Conservation (phyloP, 2,329 filamentous ascomycete species). For the Aspergillus tamarii region DNA sequence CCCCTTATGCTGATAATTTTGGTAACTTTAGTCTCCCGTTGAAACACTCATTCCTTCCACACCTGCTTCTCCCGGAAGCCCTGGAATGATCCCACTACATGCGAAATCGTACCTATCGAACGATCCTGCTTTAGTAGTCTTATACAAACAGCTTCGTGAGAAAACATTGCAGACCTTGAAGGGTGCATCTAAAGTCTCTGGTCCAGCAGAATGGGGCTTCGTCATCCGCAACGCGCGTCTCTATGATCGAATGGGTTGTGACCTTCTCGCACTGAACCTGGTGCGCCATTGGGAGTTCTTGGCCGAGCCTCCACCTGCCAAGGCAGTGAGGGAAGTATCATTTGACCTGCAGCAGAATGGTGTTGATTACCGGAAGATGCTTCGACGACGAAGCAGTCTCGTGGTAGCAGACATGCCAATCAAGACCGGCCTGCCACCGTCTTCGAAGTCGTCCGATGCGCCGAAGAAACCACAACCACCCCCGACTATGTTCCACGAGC, state of each 20-base stretch:
- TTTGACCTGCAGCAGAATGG: conserved; percentile 32
- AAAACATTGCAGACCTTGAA: conserved; percentile 80
- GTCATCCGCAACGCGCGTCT: conserved; percentile 81
- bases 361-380: conserved; percentile 67
- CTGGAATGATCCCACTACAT: conserved; percentile 61
- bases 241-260: conserved; percentile 91
- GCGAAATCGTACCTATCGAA: conserved; percentile 84
- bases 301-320: conserved; percentile 22
- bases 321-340: conserved; percentile 43
- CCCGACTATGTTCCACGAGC: conserved; percentile 84
- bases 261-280: conserved; percentile 82
- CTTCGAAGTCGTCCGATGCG: conserved; percentile 38
- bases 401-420: conserved; percentile 71
- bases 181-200: conserved; percentile 79
- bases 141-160: conserved; percentile 84
- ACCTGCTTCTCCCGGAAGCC: conserved; percentile 61
- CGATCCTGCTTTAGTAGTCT: conserved; percentile 82
- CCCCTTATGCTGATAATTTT: neutral
- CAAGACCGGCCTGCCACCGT: conserved; percentile 47
- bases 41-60: conserved; percentile 63
- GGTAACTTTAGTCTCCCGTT: conserved; percentile 68
- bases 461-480: conserved; percentile 57
- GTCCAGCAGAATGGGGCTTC: conserved; percentile 83
- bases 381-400: conserved; percentile 73
- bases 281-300: conserved; percentile 59